Evolutionary conservation across 257 asterid species (phyloP), one percentile per base, ranked within the genome.

Genomic region (Gardenia jasminoides): DNA sequence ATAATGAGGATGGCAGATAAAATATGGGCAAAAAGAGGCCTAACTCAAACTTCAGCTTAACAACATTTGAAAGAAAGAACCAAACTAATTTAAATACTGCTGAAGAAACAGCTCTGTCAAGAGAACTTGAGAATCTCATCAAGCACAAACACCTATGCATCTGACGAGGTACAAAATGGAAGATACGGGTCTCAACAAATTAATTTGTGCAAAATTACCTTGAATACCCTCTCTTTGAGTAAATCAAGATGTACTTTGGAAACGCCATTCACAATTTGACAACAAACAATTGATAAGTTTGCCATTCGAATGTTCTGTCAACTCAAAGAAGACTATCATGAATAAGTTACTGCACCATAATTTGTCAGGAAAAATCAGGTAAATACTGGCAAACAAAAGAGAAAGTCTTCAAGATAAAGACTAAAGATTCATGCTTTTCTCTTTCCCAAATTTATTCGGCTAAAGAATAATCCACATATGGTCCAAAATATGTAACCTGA

Each of bases 241-340:
- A 86, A 65, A 71, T 84, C 88, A 50, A 85, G 83, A 80, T 88
- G 91, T 76, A 78, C 75, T 76, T 76, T 85, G 76, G 91, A 88
- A 75, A 87, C 91, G 43, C 88, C 91, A 82, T 87, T 85, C 82
- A 87, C 91, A 74, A 81, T 78, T 79, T 87, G 89, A 77, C 87
- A 82, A 77, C 91, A 88, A 76, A 84, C 84, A 70, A 88, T 80
- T 76, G 89, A 85, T 77, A 88, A 83, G 84, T 88, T 88, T 82
- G 91, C 89, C 88, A 88, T 81, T 77, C 89, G 83, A 69, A 88
- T 75, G 79, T 71, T 83, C 91, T 88, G 80, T 31, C 74, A 67
- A 74, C 36, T 69, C 73, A 46, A 61, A 72, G 75, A 47, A 67
- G 65, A 79, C 64, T 67, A 33, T 33, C 52, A 73, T 33, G 26